These are phyloP conservation scores for Aureobasidium leucospermi DNA, from an alignment of 2,329 filamentous ascomycete species.

Conservation along the genomic window DNA sequence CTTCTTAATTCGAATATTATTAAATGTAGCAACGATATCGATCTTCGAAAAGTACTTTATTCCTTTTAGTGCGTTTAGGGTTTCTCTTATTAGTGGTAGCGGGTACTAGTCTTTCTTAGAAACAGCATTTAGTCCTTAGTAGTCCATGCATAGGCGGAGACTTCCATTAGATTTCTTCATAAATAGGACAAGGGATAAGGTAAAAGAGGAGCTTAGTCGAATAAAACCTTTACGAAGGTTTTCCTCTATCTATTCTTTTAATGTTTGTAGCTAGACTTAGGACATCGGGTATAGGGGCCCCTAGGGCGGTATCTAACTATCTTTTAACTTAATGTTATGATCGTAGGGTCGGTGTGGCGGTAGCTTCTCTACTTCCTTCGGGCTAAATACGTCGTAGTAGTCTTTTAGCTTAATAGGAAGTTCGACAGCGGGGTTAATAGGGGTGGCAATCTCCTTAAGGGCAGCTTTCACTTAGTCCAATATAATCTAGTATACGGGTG, in stretches of 20 bases:
- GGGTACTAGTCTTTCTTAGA: conserved; percentile 30
- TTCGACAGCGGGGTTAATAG: neutral
- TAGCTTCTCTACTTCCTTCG: conserved; percentile 7
- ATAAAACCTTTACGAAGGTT: neutral
- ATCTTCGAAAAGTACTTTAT: conserved; percentile 28
- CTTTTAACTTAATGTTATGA: conserved; percentile 2
- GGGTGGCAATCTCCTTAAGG: neutral
- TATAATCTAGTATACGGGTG: neutral
- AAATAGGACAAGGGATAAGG: conserved; percentile 1
- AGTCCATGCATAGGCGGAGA: conserved; percentile 30
- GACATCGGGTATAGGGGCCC: neutral
- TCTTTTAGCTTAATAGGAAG: conserved; percentile 1
- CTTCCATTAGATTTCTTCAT: conserved; percentile 1
- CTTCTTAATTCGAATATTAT: conserved; percentile 27
- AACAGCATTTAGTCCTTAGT: conserved; percentile 28
- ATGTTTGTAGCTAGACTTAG: neutral
- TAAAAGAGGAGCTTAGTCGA: too few relatives aligned
- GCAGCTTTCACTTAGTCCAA: neutral
- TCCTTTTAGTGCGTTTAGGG: conserved; percentile 20
- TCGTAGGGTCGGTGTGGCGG: neutral
- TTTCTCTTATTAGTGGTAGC: conserved; percentile 28
- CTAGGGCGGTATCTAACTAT: neutral
- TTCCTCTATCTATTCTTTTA: conserved; percentile 1
- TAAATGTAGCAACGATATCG: conserved; percentile 27
- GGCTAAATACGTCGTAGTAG: conserved; percentile 1